Base-by-base conservation (phyloP, 23 red algal genomes). In the Chondrus crispus region DNA sequence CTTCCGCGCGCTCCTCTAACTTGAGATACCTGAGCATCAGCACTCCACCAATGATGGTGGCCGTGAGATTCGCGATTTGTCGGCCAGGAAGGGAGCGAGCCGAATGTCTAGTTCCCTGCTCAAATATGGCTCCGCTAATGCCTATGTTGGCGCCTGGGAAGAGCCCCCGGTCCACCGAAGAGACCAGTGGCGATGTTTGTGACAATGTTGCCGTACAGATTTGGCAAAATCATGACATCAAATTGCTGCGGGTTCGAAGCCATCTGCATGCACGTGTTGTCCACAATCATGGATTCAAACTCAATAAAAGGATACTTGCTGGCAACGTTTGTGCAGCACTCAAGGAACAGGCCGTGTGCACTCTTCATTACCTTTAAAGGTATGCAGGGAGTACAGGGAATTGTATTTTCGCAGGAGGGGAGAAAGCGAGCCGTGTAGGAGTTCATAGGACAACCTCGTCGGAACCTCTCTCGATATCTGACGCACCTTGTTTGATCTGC, bases 301-400 rank as follows among this genome's bases (percentile, higher is more conserved):
- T 99, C 88, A 62, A 99, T 99, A 75, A 88, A 87, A 6, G 97
- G 97, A 78, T 99, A 99, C 60, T 96, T 85, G 20, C 47, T 29
- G 16, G 97, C 93, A n/a, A 96, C 92, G 28, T 46, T 42, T 24
- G 51, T 68, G 49, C 87, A 94, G 70, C 93, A 96, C 16, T 96
- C 93, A 45, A 99, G 76, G 60, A 99, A 99, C 33, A 99, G 82
- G 53, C 97, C 97, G 58, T 99, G 94, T 0, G 75, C 88, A 36
- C 66, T 82, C 82, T 99, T 99, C 94, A 99, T 95, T 29, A 99
- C 91, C n/a, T 92, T 96, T n/a, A n/a, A n/a, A n/a, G n/a, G n/a
- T n/a, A n/a, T n/a, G n/a, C n/a, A n/a, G n/a, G n/a, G n/a, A n/a
- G n/a, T n/a, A n/a, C n/a, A n/a, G n/a, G n/a, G n/a, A n/a, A n/a